Base-by-base conservation (phyloP, 1,284 basidiomycete species). In the Ustilago bromivora region DNA sequence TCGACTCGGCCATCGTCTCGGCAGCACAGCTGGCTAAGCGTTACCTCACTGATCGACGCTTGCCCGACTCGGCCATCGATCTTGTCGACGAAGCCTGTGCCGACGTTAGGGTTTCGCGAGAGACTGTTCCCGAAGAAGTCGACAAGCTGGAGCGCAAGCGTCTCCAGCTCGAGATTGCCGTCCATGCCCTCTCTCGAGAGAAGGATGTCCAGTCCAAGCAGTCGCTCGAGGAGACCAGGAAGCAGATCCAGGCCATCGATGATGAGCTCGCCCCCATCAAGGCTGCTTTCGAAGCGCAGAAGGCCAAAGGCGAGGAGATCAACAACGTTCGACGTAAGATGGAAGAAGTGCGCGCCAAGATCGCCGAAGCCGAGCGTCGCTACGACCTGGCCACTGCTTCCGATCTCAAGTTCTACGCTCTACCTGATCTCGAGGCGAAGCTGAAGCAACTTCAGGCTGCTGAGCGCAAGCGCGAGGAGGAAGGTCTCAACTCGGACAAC, bases 11-110 rank as follows among this genome's bases (percentile, higher is more conserved):
- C 1, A 89, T 99, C 61, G 96, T 98, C 76, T 89, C 92, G 31
- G 96, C 96, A 4, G 95, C 96, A 0, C 93, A 92, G 35, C 90
- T 99, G 63, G 96, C 97, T 10, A 94, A 95, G 87, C 94, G 97
- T 55, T 99, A 99, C 84, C 89, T 99, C 61, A 88, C 87, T 38
- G 66, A 86, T 87, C 80, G 81, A 51, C 78, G 79, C 46, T 74
- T 84, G 5, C 86, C 87, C 31, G 87, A 87, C 62, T 80, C 82
- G 19, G 86, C 87, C 41, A 85, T 86, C 67, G 85, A 86, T 57
- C 73, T 86, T n/a, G 83, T 86, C 43, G 85, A 86, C 68, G 86
- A 87, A 55, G 81, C 83, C 3, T 82, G 80, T 53, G 95, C 94
- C 3, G 85, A 85, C 55, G 83, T 84, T 3, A 65, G 79, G 7